These are phyloP conservation scores for Closterium sp. DNA, from an alignment of 139 green algal species.

Conservation along the genomic window DNA sequence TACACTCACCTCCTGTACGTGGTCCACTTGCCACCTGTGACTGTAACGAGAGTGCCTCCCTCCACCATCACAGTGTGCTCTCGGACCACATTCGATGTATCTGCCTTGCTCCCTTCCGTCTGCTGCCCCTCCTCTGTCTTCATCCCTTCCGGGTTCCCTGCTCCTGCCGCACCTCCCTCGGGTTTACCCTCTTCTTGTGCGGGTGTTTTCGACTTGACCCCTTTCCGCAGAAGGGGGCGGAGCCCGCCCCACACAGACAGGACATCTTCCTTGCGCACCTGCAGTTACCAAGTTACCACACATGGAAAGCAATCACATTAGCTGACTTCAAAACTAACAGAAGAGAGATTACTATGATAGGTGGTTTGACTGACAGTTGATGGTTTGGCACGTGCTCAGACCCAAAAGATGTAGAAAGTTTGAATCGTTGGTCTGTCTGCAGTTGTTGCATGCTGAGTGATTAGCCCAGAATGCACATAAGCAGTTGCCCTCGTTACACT, in stretches of 20 bases:
- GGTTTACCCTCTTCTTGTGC: neutral
- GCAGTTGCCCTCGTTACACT: too few species aligned
- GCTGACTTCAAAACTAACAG: neutral
- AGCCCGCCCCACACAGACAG: slow-evolving; percentile 90
- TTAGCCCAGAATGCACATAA: too few species aligned
- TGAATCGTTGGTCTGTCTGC: too few species aligned
- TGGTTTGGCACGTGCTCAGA: neutral
- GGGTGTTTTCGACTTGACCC: neutral
- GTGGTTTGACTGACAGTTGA: neutral
- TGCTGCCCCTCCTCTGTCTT: slow-evolving; percentile 58
- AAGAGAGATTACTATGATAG: neutral
- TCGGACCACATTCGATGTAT: slow-evolving; percentile 54
- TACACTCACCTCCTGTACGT: slow-evolving; percentile 76
- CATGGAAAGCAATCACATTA: neutral
- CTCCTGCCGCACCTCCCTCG: neutral
- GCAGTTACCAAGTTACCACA: neutral
- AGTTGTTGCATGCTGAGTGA: too few species aligned
- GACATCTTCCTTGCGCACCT: slow-evolving; percentile 78
- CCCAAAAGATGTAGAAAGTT: too few species aligned
- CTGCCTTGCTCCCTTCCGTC: slow-evolving; percentile 59
- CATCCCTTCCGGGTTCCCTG: neutral
- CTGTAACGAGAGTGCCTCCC: slow-evolving; percentile 85
- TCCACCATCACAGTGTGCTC: slow-evolving; percentile 71
- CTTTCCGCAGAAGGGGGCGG: slow-evolving; percentile 68
- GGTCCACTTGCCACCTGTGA: slow-evolving; percentile 94